phyloP scores from a whole-genome alignment of 2,329 filamentous ascomycete species.

The Aureobasidium musti region DNA sequence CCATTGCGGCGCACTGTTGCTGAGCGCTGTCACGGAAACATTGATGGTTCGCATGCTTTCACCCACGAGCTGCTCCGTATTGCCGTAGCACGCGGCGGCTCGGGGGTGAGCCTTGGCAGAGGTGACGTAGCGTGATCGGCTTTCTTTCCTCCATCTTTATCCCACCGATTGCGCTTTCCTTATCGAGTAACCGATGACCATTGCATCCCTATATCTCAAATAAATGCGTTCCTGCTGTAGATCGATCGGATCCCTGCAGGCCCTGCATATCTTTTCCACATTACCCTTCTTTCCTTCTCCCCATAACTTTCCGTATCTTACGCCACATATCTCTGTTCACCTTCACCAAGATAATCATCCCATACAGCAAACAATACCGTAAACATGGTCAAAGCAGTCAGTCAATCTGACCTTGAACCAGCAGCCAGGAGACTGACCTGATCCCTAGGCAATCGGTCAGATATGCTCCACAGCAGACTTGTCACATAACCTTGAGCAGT shows the following conservation, averaged over 20 bases:
- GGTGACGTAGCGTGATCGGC: not conserved
- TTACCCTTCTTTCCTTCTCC: not conserved
- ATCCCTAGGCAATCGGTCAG: conserved; percentile 77
- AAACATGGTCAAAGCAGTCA: conserved; percentile 37
- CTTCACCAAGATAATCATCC: not conserved
- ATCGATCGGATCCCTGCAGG: conserved; percentile 7
- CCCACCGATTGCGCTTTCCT: conserved; percentile 2
- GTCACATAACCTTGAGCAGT: conserved; percentile 76
- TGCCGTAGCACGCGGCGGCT: conserved; percentile 10
- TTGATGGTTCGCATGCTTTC: conserved; percentile 3
- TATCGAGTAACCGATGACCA: conserved; percentile 13
- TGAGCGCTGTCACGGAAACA: not conserved
- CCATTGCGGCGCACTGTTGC: conserved; percentile 26
- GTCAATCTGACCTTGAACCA: not conserved
- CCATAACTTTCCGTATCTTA: not conserved
- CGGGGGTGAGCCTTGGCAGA: conserved; percentile 19
- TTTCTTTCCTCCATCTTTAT: not conserved
- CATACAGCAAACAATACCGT: not conserved
- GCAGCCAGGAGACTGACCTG: not conserved
- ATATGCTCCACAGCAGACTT: conserved; percentile 82
- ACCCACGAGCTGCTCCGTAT: not conserved
- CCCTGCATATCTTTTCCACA: conserved; percentile 16
- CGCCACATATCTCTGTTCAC: not conserved
- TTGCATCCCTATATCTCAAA: not conserved
- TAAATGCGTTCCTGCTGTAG: conserved; percentile 11